Base-by-base conservation (phyloP, 2,329 filamentous ascomycete species). In the Alternaria angustiovoidea region DNA sequence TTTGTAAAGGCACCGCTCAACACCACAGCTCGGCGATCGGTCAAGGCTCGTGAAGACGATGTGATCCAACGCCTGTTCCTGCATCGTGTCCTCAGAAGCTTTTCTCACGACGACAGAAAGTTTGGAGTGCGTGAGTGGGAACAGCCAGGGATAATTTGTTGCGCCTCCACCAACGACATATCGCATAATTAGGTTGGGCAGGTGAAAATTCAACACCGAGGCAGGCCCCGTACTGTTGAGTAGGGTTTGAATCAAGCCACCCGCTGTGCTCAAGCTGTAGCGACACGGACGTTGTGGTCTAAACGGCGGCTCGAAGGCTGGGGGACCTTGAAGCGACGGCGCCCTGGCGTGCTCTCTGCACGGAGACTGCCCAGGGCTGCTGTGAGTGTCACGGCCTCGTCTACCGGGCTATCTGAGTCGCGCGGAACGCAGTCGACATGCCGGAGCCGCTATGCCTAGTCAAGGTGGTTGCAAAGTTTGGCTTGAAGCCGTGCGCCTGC, bases 51-150 rank as follows among this genome's bases (percentile, higher is more conserved):
- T 36, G 43, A 56, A 18, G 41, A 24, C 30, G 51, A 58, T 49
- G 51, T 60, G 57, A 59, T 60, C 49, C 55, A 61, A 65, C 63
- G 46, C 48, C 49, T 68, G 67, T 69, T 70, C 66, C 69, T 74
- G 70, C 68, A 65, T 66, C 66, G 65, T 66, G 43, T 65, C 63
- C 71, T 65, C 64, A 65, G 57, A 57, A 55, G 12, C 44, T 61
- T 63, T 65, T 47, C 59, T 46, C 51, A 52, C 54, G 41, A 59
- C 22, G 34, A 44, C 20, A 24, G 26, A 14, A 59, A 54, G 36
- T 54, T 64, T 62, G 66, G 51, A 57, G 54, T 46, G 43, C 22
- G 32, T 22, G 51, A 55, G 54, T 49, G 55, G 44, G 58, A 48
- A 46, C 43, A 20, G 54, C 43, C 54, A 61, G 47, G 56, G 58